Evolutionary conservation across 1,284 basidiomycete species (phyloP), one percentile per base, ranked within the genome.

Genomic region (Violaceomyces palustris): DNA sequence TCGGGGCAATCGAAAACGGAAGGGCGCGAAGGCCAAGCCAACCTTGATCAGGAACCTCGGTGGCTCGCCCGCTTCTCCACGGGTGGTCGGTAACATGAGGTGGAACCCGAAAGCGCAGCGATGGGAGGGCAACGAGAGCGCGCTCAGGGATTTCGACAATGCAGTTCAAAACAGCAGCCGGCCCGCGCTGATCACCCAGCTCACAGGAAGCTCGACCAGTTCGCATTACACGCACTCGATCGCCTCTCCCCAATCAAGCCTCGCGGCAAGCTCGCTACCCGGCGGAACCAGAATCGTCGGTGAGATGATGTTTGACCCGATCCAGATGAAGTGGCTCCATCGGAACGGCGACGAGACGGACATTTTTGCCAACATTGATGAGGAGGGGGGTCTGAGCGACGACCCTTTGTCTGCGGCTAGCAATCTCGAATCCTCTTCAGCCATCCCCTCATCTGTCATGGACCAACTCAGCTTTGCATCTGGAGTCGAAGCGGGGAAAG

Each of bases 81-180:
- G 51, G 33, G 39, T 46, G 26, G 51, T 60, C n/a, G 61, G 53
- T 27, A 89, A 93, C 47, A 97, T 97, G 93, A 88, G 83, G 61
- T 97, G 90, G 88, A 96, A 97, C 74, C 88, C 90, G 18, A 78
- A 77, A 26, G 83, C 83, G 7, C 80, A 88, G 19, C 84, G 87
- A 18, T 97, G 92, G 92, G 92, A 97, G 77, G 93, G 93, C 46
- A 96, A 97, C 74, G 92, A 97, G 61, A 82, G 84, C 43, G 82
- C 83, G 10, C 79, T 96, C 30, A 82, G 86, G 47, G 90, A 90
- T 49, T 97, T 96, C 74, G 92, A 96, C 62, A 80, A 82, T 23
- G 83, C 81, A 5, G 79, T 87, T 33, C 82, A 84, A 38, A 84
- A 84, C 8, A 91, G 90, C 14, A 83, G 83, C 29, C 83, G 93